A percentile compares a stretch with the other conserved stretches of the same genome.
These are phyloP conservation scores for Simmondsia chinensis DNA, from an alignment of 148 eudicot species.

Conservation along the genomic window DNA sequence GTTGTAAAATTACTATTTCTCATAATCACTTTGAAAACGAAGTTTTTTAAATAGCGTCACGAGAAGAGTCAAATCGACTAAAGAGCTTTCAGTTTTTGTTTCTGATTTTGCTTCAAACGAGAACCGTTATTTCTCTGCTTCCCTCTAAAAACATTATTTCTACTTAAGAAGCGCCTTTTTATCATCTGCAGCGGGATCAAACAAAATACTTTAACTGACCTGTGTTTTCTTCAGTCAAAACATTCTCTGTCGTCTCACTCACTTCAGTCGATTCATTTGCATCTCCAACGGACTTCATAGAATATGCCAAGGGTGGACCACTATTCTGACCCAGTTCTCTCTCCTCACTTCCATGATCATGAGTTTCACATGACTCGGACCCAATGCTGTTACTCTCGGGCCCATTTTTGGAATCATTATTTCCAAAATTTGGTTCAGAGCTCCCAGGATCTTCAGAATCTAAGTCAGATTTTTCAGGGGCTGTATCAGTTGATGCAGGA, in stretches of 20 bases:
- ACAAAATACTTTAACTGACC: no score
- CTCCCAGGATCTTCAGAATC: constrained; percentile 17
- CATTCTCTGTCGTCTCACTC: constrained; percentile 5
- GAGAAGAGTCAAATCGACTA: no score
- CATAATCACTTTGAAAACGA: no score
- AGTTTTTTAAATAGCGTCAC: no score
- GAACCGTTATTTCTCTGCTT: no score
- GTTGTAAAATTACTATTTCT: no score
- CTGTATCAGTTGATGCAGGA: constrained; percentile 54
- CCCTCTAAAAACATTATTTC: no score
- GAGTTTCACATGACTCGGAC: constrained; percentile 2
- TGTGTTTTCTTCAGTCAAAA: constrained; percentile 8
- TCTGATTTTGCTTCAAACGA: no score
- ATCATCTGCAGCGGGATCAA: no score
- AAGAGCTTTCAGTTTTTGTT: no score
- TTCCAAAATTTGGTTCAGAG: constrained; percentile 11
- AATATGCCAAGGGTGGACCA: constrained; percentile 12
- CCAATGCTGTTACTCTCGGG: constrained; percentile 4
- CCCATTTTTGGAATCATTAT: constrained; percentile 10
- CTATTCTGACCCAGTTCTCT: constrained; percentile 1
- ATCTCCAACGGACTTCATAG: constrained; percentile 6
- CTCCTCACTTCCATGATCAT: constrained; percentile 5
- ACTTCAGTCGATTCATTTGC: constrained; percentile 11
- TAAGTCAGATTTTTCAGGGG: constrained; percentile 14
- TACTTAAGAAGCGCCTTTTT: no score